A percentile compares a stretch with the other conserved stretches of the same genome.
These are phyloP conservation scores for Achaetomium macrosporum DNA, from an alignment of 2,329 filamentous ascomycete genomes.

Conservation along the genomic window DNA sequence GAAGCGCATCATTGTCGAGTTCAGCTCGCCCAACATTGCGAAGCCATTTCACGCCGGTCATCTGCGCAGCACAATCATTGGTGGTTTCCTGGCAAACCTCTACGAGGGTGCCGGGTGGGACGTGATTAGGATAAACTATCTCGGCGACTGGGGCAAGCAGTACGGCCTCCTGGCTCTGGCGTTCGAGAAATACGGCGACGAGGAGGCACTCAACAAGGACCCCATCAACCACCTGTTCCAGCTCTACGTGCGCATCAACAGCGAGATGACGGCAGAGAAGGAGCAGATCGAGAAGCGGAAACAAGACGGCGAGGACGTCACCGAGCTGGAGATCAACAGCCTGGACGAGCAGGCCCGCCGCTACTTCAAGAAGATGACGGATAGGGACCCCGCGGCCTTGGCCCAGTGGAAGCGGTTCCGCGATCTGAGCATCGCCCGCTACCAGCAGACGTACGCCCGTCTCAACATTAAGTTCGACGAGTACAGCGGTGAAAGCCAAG, in stretches of 20 bases:
- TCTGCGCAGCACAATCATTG: constrained; percentile 72
- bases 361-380: constrained; percentile 68
- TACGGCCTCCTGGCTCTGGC: constrained; percentile 67
- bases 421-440: constrained; percentile 60
- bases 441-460: constrained; percentile 62
- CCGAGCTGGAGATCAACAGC: constrained; percentile 46
- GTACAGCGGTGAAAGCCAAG: constrained; percentile 70
- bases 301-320: constrained; percentile 46
- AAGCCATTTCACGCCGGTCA: constrained; percentile 80
- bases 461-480: constrained; percentile 68
- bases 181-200: constrained; percentile 68
- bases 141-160: constrained; percentile 78
- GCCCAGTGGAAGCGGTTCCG: constrained; percentile 61
- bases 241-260: constrained; percentile 74
- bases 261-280: constrained; percentile 60
- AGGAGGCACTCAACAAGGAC: constrained; percentile 63
- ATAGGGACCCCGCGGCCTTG: constrained; percentile 55
- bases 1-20: constrained; percentile 71
- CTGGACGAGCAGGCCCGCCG: constrained; percentile 69
- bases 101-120: constrained; percentile 69
- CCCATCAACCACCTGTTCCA: constrained; percentile 79
- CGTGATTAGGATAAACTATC: constrained; percentile 67
- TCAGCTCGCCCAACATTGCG: constrained; percentile 80
- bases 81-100: constrained; percentile 68
- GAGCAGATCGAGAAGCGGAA: constrained; percentile 56